Conservation (phyloP, 1,284 basidiomycete species). For the Trichosporon sp. region DNA sequence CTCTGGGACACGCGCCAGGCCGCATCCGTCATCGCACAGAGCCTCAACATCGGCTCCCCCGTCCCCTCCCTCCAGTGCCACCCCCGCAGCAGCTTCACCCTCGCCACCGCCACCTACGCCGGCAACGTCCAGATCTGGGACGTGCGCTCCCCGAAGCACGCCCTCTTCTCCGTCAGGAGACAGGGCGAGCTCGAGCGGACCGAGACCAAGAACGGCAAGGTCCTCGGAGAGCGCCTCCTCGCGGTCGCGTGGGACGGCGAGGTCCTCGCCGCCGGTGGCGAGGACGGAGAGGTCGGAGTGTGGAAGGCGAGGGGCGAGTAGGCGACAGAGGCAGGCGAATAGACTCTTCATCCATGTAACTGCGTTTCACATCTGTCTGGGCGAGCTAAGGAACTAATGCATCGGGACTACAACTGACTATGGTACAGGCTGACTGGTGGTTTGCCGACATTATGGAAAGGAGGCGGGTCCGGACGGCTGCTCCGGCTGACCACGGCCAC, state of each 20-base stretch:
- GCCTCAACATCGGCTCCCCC: constrained; percentile 60
- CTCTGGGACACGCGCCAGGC: constrained; percentile 53
- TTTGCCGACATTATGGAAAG: too few relatives aligned
- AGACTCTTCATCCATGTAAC: neutral
- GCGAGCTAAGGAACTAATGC: neutral
- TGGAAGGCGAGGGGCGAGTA: constrained; percentile 59
- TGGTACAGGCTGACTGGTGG: neutral
- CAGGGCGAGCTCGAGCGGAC: constrained; percentile 22
- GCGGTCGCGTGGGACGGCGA: constrained; percentile 72
- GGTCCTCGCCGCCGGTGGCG: constrained; percentile 70
- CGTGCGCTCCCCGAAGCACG: constrained; percentile 60
- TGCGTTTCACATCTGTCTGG: neutral
- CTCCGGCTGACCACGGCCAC: neutral
- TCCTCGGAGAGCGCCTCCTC: constrained; percentile 54
- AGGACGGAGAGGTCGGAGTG: constrained; percentile 70
- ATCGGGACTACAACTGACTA: neutral
- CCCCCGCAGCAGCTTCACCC: constrained; percentile 61
- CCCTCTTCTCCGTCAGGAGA: constrained; percentile 53
- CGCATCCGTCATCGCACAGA: constrained; percentile 52
- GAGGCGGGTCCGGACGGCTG: neutral
- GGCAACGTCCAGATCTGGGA: constrained; percentile 83
- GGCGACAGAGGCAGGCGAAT: neutral
- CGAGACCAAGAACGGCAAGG: constrained; percentile 54
- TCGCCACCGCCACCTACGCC: constrained; percentile 77
- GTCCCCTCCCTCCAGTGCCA: constrained; percentile 66